Base-by-base conservation (phyloP, 257 asterid species). In the Paulownia fortunei region DNA sequence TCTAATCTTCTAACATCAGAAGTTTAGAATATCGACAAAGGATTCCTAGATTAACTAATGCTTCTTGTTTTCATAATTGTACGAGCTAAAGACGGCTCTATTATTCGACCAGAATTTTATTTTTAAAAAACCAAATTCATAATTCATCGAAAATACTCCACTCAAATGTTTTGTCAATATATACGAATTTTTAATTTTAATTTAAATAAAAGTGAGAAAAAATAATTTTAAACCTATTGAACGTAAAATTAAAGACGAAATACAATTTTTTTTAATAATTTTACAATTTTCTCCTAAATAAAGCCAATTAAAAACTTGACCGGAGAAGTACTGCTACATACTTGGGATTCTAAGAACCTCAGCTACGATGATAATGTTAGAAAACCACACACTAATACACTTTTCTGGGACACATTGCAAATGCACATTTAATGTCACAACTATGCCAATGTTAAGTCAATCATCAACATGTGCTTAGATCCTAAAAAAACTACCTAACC, bases 41-140 rank as follows among this genome's bases (percentile, higher is more conserved):
- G 12, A 52, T 54, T 65, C 49, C 69, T 65, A 19, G 64, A 59
- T 56, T 23, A 32, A 19, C 37, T 1, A 60, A 11, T 74, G 12
- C 49, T 60, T 26, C 26, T 73, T 26, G 36, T 34, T 34, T 42
- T 63, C 44, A 37, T 51, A 36, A 30, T 60, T 52, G 70, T 51
- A 39, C 47, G 69, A 79, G 74, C 62, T 37, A 61, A 72, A 71
- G 54, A 8, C 54, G 75, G 47, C 79, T 55, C 13, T 9, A 36
- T 16, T 7, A 16, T 2, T 42, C n/a, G n/a, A n/a, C n/a, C n/a
- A n/a, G n/a, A n/a, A n/a, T n/a, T n/a, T 8, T 12, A 10, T 12
- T 11, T 44, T 46, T 46, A n/a, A n/a, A n/a, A n/a, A n/a, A n/a
- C n/a, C n/a, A n/a, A n/a, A n/a, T n/a, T n/a, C n/a, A n/a, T n/a